Conservation (phyloP, 2,329 filamentous ascomycete genomes). For the Nemania diffusa region DNA sequence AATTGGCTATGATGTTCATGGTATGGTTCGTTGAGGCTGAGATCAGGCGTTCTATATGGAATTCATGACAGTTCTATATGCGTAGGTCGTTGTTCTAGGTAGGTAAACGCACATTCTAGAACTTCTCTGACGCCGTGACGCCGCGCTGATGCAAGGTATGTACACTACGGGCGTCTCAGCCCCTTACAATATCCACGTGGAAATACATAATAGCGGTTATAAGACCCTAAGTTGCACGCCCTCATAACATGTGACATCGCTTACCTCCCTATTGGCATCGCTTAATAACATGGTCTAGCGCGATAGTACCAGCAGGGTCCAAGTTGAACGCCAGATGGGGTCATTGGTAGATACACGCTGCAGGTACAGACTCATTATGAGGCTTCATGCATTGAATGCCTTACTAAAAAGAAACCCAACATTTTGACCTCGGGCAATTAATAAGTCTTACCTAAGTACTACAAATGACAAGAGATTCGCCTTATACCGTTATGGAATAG, state of each 20-base stretch:
- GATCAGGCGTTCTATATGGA: constrained; percentile 4
- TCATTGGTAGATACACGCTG: constrained; percentile 2
- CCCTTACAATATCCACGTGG: constrained; percentile 13
- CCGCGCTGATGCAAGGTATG: background rate
- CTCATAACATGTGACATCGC: constrained; percentile 2
- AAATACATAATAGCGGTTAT: background rate
- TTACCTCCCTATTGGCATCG: background rate
- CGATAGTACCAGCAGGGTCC: background rate
- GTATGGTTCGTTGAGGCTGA: background rate
- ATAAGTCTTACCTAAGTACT: constrained; percentile 11
- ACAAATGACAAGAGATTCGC: background rate
- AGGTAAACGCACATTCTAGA: background rate
- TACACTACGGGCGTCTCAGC: background rate
- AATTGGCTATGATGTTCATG: background rate
- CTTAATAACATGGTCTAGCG: constrained; percentile 1
- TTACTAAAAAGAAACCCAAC: background rate
- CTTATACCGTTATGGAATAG: background rate
- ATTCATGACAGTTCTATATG: background rate
- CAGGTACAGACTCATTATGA: background rate
- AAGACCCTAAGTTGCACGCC: constrained; percentile 4
- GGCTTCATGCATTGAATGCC: background rate
- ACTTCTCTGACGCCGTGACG: background rate
- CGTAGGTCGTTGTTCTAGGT: too few species aligned
- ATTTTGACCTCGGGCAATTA: background rate
- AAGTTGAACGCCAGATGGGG: background rate